phyloP scores from a whole-genome alignment of 164 flowering plant genomes.

The Malania oleifera region DNA sequence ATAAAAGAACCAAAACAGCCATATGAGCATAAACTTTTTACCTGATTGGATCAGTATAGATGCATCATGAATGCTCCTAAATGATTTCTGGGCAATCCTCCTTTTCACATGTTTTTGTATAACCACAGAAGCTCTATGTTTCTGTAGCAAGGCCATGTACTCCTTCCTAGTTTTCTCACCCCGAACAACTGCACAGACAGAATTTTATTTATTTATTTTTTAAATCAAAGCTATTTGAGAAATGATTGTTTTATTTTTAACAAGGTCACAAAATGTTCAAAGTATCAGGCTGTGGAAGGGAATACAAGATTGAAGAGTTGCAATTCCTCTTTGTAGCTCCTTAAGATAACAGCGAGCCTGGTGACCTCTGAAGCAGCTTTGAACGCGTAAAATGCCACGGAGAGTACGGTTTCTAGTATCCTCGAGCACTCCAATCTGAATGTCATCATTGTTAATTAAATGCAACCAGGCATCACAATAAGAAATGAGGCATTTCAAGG shows the following conservation, averaged over 20 bases:
- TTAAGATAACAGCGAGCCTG: slow-evolving; percentile 61
- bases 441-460: not conserved
- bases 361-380: slow-evolving; percentile 96
- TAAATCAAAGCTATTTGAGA: not conserved
- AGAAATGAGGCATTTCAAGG: too few species aligned
- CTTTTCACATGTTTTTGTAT: slow-evolving; percentile 65
- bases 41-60: slow-evolving; percentile 80
- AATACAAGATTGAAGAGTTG: slow-evolving; percentile 82
- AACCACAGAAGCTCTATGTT: slow-evolving; percentile 66
- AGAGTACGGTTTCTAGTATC: slow-evolving; percentile 96
- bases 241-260: not conserved
- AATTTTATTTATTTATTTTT: not conserved
- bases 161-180: slow-evolving; percentile 72
- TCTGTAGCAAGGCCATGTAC: slow-evolving; percentile 38
- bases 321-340: slow-evolving; percentile 62
- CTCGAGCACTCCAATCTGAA: slow-evolving; percentile 94
- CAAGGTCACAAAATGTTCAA: not conserved
- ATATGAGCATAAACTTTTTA: slow-evolving; percentile 16
- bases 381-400: slow-evolving; percentile 90
- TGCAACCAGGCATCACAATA: not conserved
- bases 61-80: slow-evolving; percentile 38
- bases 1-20: not conserved
- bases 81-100: slow-evolving; percentile 37
- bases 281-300: slow-evolving; percentile 8
- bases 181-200: slow-evolving; percentile 58